Evolutionary conservation across 495 filamentous ascomycete genomes (phyloP), one percentile per base, ranked within the genome.

Genomic region (Penicillium parvum): DNA sequence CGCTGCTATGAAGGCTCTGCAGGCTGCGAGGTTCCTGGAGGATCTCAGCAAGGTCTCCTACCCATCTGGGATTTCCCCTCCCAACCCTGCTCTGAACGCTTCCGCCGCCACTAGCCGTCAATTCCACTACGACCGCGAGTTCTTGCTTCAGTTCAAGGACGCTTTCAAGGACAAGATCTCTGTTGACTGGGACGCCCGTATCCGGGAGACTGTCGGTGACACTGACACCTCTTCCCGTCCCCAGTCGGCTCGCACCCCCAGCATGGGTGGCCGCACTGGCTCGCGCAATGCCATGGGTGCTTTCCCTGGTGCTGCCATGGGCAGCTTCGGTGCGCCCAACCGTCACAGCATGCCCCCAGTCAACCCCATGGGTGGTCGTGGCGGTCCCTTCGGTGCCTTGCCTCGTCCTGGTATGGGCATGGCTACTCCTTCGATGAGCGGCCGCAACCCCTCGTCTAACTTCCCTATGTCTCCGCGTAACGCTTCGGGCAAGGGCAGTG

Each of bases 131-230:
- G 88, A 96, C 62, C 85, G 86, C 43, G 81, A 88, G 35, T 99
- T 99, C 76, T 71, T 99, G 65, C 74, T 97, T n/a, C 94, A 99
- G 58, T 99, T 99, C 76, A 84, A 96, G 71, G 69, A 72, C 38
- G 86, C 89, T 2, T 99, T 95, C 68, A 92, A 84, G 40, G 92
- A 98, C 66, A 95, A 96, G 65, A 92, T 92, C 7, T 90, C 88
- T 2, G 50, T 87, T 10, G 90, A 96, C 52, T 98, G 95, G 81
- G 83, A 90, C 40, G 66, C 76, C 35, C 88, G 88, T 49, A 76
- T 98, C 50, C 88, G 76, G 22, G 83, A 96, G 57, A 85, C 83
- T 18, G 80, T 99, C 28, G 89, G 90, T 42, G 90, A 85, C 43
- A 78, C 77, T 45, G 85, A 88, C n/a, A 29, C 47, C 38, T 75